A percentile compares a stretch with the other conserved stretches of the same genome.
Evolutionary conservation across 108 stramenopile species (phyloP).

Genomic region (Cyclostephanos invisitatus): DNA sequence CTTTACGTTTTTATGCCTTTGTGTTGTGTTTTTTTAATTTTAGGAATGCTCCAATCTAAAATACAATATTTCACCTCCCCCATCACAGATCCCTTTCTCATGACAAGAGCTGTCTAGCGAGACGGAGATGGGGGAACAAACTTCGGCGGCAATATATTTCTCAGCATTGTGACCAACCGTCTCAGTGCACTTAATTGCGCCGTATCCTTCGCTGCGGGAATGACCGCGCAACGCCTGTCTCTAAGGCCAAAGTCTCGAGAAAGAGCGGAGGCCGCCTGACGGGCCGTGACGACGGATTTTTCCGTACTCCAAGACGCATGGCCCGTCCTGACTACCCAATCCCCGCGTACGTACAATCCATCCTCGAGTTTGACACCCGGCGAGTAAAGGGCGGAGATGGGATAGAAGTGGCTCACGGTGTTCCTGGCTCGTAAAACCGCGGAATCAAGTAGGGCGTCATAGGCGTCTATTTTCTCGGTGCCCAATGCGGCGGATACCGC

Average conservation of each 20-base stretch:
- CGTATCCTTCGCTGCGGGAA: constrained; percentile 71
- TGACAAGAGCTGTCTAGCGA: constrained; percentile 37
- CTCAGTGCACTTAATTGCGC: constrained; percentile 59
- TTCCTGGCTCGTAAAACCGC: constrained; percentile 69
- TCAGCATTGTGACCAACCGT: constrained; percentile 44
- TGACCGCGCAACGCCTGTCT: constrained; percentile 43
- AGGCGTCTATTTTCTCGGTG: constrained; percentile 37
- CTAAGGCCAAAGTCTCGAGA: constrained; percentile 56
- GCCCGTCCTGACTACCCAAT: constrained; percentile 78
- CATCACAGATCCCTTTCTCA: constrained; percentile 21
- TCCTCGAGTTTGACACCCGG: constrained; percentile 57
- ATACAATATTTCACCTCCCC: too few relatives aligned
- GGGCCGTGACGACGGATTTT: constrained; percentile 80
- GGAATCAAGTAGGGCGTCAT: constrained; percentile 43
- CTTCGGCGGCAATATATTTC: constrained; percentile 28
- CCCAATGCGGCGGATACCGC: constrained; percentile 65
- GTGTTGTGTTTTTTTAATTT: too few relatives aligned
- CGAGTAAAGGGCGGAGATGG: constrained; percentile 58
- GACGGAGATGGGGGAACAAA: constrained; percentile 45
- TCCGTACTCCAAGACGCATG: constrained; percentile 84
- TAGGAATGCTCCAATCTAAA: too few relatives aligned
- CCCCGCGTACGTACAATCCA: constrained; percentile 70
- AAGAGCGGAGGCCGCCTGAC: constrained; percentile 67
- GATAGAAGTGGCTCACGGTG: constrained; percentile 81
- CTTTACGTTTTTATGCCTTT: too few relatives aligned